Evolutionary conservation across 2,329 filamentous ascomycete genomes (phyloP), one percentile per base, ranked within the genome.

Genomic region (Fusarium continuum): DNA sequence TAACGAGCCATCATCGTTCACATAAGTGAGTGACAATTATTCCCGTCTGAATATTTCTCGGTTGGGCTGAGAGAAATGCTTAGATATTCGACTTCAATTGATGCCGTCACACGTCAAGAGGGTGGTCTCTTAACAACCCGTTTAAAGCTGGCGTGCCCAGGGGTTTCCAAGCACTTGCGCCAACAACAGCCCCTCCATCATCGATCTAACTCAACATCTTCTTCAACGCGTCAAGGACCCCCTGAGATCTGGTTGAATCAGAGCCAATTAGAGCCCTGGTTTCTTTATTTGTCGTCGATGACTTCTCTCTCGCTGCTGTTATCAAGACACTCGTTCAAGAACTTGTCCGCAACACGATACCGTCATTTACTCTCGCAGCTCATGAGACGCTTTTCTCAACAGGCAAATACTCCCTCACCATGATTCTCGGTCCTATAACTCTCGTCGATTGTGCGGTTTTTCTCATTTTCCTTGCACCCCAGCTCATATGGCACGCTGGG

Each of bases 371-470:
- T 32, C n/a, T 62, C 36, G 36, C 22, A 40, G 22, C 52, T 55
- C 39, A 55, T 65, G 61, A 58, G 44, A 14, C 29, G 22, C 29
- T 19, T 41, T 50, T 57, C 36, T 29, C 25, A 28, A 17, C 26
- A 52, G 38, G 39, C 41, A 44, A 49, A 62, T 40, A n/a, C 31
- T 50, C 26, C 35, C 36, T 44, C 53, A 77, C 57, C 61, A 93
- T 93, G 90, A 89, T 92, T 57, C 80, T 95, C 35, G 85, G 85
- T 29, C 88, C 89, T 54, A 85, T 95, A 38, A 91, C 88, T 7
- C 89, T 90, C 75, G 74, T 92, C 23, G 92, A 95, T 78, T 93
- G 90, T 78, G 54, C 89, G 25, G 85, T 88, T 55, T 95, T 93
- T 71, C 82, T 91, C 43, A 46, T 89, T 35, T 88, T 91, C 69